Evolutionary conservation across 352 stramenopile species (phyloP), one percentile per base, ranked within the genome.

Genomic region (Phytophthora chlamydospora): DNA sequence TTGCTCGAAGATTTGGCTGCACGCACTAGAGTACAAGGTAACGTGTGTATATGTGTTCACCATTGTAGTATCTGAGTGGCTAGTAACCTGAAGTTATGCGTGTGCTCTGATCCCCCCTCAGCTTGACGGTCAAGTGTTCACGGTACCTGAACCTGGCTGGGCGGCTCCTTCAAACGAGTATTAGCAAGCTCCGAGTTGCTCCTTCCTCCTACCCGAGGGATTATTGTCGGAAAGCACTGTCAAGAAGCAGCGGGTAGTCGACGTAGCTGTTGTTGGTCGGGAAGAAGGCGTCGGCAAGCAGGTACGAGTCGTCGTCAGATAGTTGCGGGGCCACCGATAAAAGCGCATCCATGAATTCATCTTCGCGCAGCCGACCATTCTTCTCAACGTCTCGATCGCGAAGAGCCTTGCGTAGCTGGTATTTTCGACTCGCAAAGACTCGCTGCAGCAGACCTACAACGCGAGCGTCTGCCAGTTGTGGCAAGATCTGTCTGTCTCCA

Each of bases 11-110:
- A 95, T 96, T 41, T 96, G 88, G 86, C 76, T 96, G 17, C 88
- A 95, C 48, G 88, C 88, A 12, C 67, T 95, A 41, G 76, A 93
- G 59, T 96, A 96, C 80, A 85, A 94, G 85, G 86, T 94, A 76
- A 11, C 62, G 32, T 66, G 17, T n/a, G 5, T 29, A 6, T 4
- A 6, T 29, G 24, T 29, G 2, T 29, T 29, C 24, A 29, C 24
- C 24, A 29, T 29, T 6, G 4, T 3, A 4, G 4, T n/a, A n/a
- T 29, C 24, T 29, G 24, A 3, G 24, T 29, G 24, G 24, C 29
- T 56, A 19, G 51, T 72, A 43, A 71, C 34, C 41, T 45, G 17
- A 63, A 13, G 71, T 17, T 63, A 31, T 43, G 29, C 57, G 6
- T 56, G 31, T 50, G 9, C 3, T n/a, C 63, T 33, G 21, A 49